phyloP scores from a whole-genome alignment of 352 stramenopile genomes.

The Phytophthora parvispora region DNA sequence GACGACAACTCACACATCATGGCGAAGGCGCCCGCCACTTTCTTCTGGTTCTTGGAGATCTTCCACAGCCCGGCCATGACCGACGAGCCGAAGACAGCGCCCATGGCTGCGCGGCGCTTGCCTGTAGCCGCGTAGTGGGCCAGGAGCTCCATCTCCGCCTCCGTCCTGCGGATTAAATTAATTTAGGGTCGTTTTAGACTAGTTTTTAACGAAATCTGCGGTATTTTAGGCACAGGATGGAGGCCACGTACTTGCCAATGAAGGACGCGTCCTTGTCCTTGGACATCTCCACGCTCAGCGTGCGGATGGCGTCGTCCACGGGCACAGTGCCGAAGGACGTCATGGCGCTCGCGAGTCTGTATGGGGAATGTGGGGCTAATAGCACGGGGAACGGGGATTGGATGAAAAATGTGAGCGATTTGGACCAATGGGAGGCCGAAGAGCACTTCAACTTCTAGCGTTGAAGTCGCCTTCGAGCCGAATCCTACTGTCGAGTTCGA shows the following conservation, averaged over 20 bases:
- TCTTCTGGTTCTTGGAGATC: slow-evolving; percentile 52
- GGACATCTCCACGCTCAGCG: slow-evolving; percentile 69
- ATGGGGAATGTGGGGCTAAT: slow-evolving; percentile 12
- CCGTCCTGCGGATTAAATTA: slow-evolving; percentile 49
- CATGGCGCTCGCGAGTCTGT: not conserved
- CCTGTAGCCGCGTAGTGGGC: slow-evolving; percentile 58
- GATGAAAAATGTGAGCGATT: slow-evolving; percentile 1
- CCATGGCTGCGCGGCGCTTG: slow-evolving; percentile 54
- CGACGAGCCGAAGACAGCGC: slow-evolving; percentile 44
- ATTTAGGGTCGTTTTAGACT: not conserved
- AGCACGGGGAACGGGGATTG: slow-evolving; percentile 11
- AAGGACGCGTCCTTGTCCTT: slow-evolving; percentile 54
- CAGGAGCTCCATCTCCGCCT: slow-evolving; percentile 72
- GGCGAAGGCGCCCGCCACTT: slow-evolving; percentile 39
- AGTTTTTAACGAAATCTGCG: not conserved
- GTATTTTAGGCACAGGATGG: not conserved
- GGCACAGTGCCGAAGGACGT: slow-evolving; percentile 29
- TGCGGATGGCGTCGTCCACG: slow-evolving; percentile 73
- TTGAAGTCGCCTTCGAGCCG: too few relatives aligned
- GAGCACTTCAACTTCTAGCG: slow-evolving; percentile 4
- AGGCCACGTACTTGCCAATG: slow-evolving; percentile 64
- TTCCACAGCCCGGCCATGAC: slow-evolving; percentile 52
- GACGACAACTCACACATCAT: slow-evolving; percentile 52
- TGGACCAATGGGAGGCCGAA: not conserved
- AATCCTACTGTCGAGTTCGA: too few relatives aligned